Base-by-base conservation (phyloP, 495 filamentous ascomycete genomes). In the Penicillium subrubescens region DNA sequence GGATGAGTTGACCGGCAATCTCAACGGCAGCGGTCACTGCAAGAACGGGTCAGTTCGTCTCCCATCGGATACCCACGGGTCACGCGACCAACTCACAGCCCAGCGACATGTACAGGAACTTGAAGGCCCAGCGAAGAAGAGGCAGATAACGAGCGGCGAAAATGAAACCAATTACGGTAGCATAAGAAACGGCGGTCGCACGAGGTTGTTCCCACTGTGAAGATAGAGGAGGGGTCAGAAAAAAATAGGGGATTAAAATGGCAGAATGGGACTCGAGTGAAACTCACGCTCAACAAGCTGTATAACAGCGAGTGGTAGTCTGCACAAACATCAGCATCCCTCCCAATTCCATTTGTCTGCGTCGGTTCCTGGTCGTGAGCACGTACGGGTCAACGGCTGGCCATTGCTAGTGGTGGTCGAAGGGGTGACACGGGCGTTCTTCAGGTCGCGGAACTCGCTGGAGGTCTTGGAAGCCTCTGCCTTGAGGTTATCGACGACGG, bases 221-320 rank as follows among this genome's bases (percentile, higher is more conserved):
- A 60, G 8, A 37, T n/a, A 57, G 12, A 57, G 37, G 34, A 60
- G 60, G 41, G 64, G 65, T 81, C 66, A 82, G 76, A 68, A 67
- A 39, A 19, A 56, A 27, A 34, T 14, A n/a, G 39, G 23, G 34
- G 55, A 44, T 25, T 14, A 35, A 17, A 19, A 50, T 41, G 53
- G 37, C 10, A 60, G 21, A 12, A 57, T 39, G 67, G 59, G 12
- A 43, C 48, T 58, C 29, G 62, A 61, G 43, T 35, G 43, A 53
- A 53, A 81, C 86, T 77, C 74, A 89, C 86, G 80, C 87, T 89
- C 63, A 99, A 77, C 59, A 99, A 84, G 76, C 91, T 92, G 71
- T 92, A 92, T 82, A 98, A 94, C 81, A 97, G 87, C 37, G 93
- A 97, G 80, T 98, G 95, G 78, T 97, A 99, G 79, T 94, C 84